A percentile compares a stretch with the other conserved stretches of the same genome.
Evolutionary conservation across 148 eudicot species (phyloP).

Genomic region (Nepenthes mirabilis): DNA sequence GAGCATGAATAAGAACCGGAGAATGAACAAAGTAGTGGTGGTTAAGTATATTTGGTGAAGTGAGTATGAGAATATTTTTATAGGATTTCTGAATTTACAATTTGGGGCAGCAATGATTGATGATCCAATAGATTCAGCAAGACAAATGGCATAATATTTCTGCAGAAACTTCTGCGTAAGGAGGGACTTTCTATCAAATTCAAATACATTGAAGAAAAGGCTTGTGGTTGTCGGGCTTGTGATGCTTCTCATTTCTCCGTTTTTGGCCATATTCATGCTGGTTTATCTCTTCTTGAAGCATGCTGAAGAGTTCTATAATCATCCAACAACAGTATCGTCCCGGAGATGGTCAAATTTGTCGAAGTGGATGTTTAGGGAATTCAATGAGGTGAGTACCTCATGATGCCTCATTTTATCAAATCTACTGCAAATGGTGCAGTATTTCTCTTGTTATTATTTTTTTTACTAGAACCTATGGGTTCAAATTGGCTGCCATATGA

Average conservation of each 20-base stretch:
- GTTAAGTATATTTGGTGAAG: too few relatives aligned
- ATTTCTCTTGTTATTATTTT: too few relatives aligned
- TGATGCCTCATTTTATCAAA: neutral
- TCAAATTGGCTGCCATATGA: too few relatives aligned
- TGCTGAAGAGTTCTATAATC: constrained; percentile 94
- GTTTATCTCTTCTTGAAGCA: constrained; percentile 95
- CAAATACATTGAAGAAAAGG: constrained; percentile 67
- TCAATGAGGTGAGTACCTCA: constrained; percentile 68
- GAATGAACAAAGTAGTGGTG: too few relatives aligned
- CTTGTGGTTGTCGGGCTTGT: constrained; percentile 69
- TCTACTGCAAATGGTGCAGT: too few relatives aligned
- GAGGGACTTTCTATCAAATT: constrained; percentile 68
- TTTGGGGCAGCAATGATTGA: too few relatives aligned
- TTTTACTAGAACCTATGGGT: too few relatives aligned
- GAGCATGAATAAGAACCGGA: too few relatives aligned
- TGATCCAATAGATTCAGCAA: constrained; percentile 4
- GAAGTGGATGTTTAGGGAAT: constrained; percentile 87
- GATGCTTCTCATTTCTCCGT: constrained; percentile 86
- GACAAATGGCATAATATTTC: constrained; percentile 5
- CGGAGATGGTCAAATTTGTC: constrained; percentile 96
- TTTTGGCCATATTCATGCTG: constrained; percentile 85
- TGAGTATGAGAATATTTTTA: neutral
- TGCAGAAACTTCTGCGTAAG: constrained; percentile 74
- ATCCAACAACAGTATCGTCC: constrained; percentile 90
- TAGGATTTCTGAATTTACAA: neutral